These are phyloP conservation scores for Arabidopsis lyrata DNA, from an alignment of 441 rosid genomes.

Conservation along the genomic window DNA sequence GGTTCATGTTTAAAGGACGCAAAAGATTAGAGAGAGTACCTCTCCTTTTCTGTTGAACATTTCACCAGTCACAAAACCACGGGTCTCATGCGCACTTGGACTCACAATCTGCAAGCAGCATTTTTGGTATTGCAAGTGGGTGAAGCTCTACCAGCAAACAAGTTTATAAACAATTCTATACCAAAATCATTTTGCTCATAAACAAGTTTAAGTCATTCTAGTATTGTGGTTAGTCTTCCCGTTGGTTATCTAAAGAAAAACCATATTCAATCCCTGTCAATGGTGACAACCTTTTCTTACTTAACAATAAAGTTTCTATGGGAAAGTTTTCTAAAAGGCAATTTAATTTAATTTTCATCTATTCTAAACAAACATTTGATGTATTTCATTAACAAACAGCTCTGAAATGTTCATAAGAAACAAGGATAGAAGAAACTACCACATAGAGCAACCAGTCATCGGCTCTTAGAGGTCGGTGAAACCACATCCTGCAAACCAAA, in stretches of 20 bases:
- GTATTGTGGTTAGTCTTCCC: neutral
- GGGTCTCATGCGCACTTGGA: constrained; percentile 65
- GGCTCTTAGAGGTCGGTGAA: constrained; percentile 82
- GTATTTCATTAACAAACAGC: neutral
- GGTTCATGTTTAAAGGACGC: constrained; percentile 16
- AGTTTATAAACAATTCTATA: neutral
- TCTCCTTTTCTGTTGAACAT: constrained; percentile 86
- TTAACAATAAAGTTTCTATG: neutral
- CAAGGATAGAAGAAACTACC: constrained; percentile 48
- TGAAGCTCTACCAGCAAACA: neutral
- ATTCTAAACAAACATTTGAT: constrained; percentile 1
- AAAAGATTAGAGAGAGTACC: constrained; percentile 50
- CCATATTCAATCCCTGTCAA: neutral
- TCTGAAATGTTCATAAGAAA: constrained; percentile 8
- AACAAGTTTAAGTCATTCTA: neutral
- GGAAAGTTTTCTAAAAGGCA: neutral
- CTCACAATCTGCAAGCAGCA: constrained; percentile 56
- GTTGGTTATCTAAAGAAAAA: neutral
- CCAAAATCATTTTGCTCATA: neutral
- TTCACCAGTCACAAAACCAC: constrained; percentile 80
- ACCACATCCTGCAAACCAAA: constrained; percentile 79
- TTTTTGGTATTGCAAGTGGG: constrained; percentile 6
- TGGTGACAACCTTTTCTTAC: neutral
- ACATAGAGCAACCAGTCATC: constrained; percentile 93
- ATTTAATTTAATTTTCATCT: neutral